Base-by-base conservation (phyloP, 352 stramenopile species). In the Pythium brachiatum region DNA sequence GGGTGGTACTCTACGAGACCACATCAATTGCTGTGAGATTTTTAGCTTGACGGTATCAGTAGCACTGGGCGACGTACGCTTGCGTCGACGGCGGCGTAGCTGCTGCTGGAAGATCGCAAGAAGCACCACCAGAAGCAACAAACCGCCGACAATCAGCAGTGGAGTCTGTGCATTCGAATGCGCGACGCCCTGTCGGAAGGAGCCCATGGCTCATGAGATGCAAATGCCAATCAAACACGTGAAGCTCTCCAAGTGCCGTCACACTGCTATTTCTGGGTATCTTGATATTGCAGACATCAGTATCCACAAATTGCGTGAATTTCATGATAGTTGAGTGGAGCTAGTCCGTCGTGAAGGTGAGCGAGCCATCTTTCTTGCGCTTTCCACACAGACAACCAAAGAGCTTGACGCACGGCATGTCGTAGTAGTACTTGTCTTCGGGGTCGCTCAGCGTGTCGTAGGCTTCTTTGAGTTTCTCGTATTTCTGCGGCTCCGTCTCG, bases 361-460 rank as follows among this genome's bases (percentile, higher is more conserved):
- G 89, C 13, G 74, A 80, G 3, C 85, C 85, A 51, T 94, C 85
- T 38, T 88, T 87, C 69, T 94, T 79, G 18, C 76, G 74, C 56
- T 94, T 94, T 38, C 85, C 85, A 39, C 85, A 94, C 6, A 94
- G 63, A 25, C 62, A 69, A 0, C 85, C 83, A 58, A 94, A 94
- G 47, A 94, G 67, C 70, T 94, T 94, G 57, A 94, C 65, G 55
- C 85, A 94, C 13, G 85, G 85, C 58, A 94, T 64, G 53, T 94
- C 83, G 74, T 94, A 94, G 56, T 76, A 94, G 64, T 91, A 89
- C 60, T 94, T 94, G 36, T 92, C 84, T 53, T 91, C 85, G 0
- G 81, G 76, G 59, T 94, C 82, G 50, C 80, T 91, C 41, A 92
- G 72, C 23, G 81, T 85, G 20, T 72, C 72, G 74, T 94, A 94